Base-by-base conservation (phyloP, 148 eudicot genomes). In the Dianthus caryophyllus region DNA sequence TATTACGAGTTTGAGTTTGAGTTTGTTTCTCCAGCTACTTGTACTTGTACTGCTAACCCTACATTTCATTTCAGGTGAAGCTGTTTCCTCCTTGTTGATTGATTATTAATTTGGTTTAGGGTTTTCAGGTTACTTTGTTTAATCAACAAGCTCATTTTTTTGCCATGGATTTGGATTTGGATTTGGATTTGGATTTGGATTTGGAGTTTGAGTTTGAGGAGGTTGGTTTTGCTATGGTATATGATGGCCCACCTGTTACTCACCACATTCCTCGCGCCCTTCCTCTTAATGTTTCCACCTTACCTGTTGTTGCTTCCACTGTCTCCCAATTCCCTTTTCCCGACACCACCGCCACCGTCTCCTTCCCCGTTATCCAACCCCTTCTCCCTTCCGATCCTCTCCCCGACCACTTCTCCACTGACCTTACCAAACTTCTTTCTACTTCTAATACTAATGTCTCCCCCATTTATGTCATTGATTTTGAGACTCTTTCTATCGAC, bases 251-350 rank as follows among this genome's bases (percentile, higher is more conserved):
- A 26, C 99, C 99, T 46, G 77, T 94, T 49, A 66, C 78, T 22
- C 77, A 61, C 21, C 84, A 80, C 39, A 84, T 94, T 65, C 99
- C 99, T n/a, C 79, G 85, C 68, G 99, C 97, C 2, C 69, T 88
- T 36, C 99, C 99, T 1, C 86, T 94, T 62, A 78, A 84, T 69
- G 85, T 90, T 22, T 82, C 80, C 47, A 79, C 78, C 25, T 88
- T 94, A 72, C 99, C 99, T 10, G 85, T 90, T n/a, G n/a, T n/a
- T 53, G 99, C 99, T 29, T 73, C 93, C 6, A 83, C 84, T 66
- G 92, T 86, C 11, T 65, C 87, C 2, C 82, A 78, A 33, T 51
- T 51, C 53, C 70, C 78, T 0, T 80, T 70, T 18, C 22, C 85
- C 1, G 82, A 79, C n/a, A n/a, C n/a, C n/a, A n/a, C n/a, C n/a